A percentile compares a stretch with the other conserved stretches of the same genome.
Conservation (phyloP, 306 rosid genomes). For the Ammopiptanthus mongolicus region DNA sequence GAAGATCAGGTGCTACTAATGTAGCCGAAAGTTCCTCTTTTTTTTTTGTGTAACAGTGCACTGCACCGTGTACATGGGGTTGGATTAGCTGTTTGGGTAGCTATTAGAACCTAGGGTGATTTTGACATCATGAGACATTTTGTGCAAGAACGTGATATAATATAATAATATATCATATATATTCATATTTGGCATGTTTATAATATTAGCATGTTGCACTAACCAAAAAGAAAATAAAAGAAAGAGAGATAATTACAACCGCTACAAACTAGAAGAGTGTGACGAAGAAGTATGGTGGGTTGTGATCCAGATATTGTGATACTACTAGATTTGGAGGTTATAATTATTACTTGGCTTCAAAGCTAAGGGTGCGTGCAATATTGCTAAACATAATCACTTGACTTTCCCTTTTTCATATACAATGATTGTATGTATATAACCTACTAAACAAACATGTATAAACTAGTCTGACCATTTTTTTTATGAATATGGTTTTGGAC, state of each 20-base stretch:
- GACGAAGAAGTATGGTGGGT: slow-evolving; percentile 28
- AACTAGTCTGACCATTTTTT: background rate
- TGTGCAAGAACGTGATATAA: background rate
- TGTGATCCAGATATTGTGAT: slow-evolving; percentile 9
- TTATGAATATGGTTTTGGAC: background rate
- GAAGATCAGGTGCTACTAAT: background rate
- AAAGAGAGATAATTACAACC: background rate
- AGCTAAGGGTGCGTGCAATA: slow-evolving; percentile 41
- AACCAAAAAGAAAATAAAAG: background rate
- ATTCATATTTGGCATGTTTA: background rate
- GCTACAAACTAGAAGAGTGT: background rate
- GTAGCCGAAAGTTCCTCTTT: background rate
- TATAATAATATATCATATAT: background rate
- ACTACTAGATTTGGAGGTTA: background rate
- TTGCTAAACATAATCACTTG: slow-evolving; percentile 26
- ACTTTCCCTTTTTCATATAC: background rate
- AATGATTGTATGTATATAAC: slow-evolving; percentile 7
- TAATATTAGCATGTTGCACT: background rate
- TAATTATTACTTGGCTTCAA: slow-evolving; percentile 59
- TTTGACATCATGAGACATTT: background rate
- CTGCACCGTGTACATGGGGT: background rate
- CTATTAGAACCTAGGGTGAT: background rate
- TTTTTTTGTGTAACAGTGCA: background rate
- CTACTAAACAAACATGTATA: background rate
- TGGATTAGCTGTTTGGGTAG: background rate